These are phyloP conservation scores for Malania oleifera DNA, from an alignment of 164 flowering plant species.

Conservation along the genomic window DNA sequence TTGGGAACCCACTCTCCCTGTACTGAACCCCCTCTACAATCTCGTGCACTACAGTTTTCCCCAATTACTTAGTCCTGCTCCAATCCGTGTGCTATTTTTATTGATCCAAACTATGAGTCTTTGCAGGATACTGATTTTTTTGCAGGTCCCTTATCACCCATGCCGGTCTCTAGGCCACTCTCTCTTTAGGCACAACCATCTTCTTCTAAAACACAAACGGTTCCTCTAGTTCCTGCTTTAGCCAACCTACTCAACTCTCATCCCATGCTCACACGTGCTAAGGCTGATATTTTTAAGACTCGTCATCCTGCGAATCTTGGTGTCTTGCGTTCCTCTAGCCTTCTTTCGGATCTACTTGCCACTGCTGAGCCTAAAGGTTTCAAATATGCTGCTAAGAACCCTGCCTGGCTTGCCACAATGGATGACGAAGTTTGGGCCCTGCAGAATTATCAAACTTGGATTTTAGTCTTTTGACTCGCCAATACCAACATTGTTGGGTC, in stretches of 20 bases:
- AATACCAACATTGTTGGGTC: too few species aligned
- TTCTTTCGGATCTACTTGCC: too few species aligned
- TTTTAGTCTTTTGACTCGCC: too few species aligned
- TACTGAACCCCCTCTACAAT: background rate
- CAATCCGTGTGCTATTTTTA: background rate
- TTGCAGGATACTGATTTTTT: background rate
- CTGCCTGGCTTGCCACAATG: background rate
- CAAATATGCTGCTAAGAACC: constrained; percentile 1
- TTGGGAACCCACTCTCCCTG: background rate
- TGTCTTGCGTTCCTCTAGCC: too few species aligned
- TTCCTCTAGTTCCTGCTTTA: background rate
- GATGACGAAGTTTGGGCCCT: background rate
- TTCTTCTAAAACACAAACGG: background rate
- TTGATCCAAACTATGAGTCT: background rate
- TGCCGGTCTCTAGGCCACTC: background rate
- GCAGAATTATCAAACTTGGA: too few species aligned
- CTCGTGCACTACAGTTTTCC: background rate
- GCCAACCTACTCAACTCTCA: background rate
- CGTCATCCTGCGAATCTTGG: too few species aligned
- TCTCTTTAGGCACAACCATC: background rate
- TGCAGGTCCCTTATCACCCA: background rate
- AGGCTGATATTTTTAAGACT: too few species aligned
- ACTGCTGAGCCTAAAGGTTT: background rate
- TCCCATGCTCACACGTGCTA: too few species aligned
- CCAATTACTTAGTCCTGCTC: background rate